Evolutionary conservation across 495 filamentous ascomycete species (phyloP).

Genomic region (Monascus purpureus): DNA sequence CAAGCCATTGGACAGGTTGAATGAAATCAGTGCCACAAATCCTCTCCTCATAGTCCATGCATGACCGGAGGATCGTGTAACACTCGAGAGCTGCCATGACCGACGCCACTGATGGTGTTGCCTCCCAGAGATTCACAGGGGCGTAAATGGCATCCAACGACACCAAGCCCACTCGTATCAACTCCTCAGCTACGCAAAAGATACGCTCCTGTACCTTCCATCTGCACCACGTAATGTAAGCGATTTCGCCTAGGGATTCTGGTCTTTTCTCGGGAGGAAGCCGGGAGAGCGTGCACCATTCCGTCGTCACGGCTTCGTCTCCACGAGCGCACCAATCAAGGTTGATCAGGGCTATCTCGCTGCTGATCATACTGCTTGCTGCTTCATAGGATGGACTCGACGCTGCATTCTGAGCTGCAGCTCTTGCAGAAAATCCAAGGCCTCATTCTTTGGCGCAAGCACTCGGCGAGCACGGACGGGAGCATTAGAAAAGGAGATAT

Average conservation of each 20-base stretch:
- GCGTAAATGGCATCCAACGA: not conserved
- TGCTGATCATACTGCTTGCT: no score
- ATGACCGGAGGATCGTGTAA: not conserved
- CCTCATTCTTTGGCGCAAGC: not conserved
- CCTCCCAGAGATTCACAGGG: not conserved
- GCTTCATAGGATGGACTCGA: no score
- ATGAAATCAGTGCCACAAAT: not conserved
- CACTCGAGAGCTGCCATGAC: not conserved
- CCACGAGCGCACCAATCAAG: not conserved
- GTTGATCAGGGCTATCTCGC: no score
- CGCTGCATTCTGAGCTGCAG: not conserved
- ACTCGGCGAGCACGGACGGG: not conserved
- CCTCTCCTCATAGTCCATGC: not conserved
- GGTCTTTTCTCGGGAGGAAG: not conserved
- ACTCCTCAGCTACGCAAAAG: not conserved
- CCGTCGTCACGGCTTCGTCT: not conserved
- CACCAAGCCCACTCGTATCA: not conserved
- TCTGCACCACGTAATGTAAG: not conserved
- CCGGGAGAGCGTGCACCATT: not conserved
- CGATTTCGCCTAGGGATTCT: not conserved
- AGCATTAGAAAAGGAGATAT: slow-evolving; percentile 1
- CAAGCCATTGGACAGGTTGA: not conserved
- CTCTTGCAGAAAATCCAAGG: not conserved
- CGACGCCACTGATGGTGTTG: not conserved
- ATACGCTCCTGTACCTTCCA: not conserved